These are phyloP conservation scores for Nicotiana tomentosiformis DNA, from an alignment of 257 asterid species.

Conservation along the genomic window DNA sequence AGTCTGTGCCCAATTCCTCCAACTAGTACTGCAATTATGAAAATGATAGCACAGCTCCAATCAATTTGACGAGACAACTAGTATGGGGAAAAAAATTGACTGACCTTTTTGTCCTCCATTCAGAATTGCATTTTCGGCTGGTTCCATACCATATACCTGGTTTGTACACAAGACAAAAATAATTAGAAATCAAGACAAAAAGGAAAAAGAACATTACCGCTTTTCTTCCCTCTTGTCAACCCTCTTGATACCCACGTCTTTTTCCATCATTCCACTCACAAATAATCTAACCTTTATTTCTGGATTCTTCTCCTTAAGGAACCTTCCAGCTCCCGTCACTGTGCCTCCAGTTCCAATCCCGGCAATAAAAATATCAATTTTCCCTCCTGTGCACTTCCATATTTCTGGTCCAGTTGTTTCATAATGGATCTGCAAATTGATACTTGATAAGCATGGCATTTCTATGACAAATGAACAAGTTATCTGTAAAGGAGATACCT, in stretches of 20 bases:
- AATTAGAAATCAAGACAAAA: neutral
- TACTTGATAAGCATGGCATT: neutral
- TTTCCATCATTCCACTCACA: neutral
- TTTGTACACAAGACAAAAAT: neutral
- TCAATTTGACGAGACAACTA: neutral
- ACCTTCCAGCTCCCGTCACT: constrained; percentile 46
- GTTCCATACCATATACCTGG: constrained; percentile 45
- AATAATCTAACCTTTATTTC: constrained; percentile 24
- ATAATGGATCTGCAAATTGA: constrained; percentile 31
- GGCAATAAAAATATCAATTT: constrained; percentile 31
- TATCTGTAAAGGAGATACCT: constrained; percentile 16
- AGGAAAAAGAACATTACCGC: neutral
- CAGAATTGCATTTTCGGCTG: constrained; percentile 38
- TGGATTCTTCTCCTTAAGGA: constrained; percentile 40
- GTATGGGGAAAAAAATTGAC: neutral
- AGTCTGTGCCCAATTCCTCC: neutral
- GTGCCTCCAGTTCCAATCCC: constrained; percentile 57
- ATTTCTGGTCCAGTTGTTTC: constrained; percentile 54
- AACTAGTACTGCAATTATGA: neutral
- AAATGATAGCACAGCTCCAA: neutral
- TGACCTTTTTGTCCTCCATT: constrained; percentile 37
- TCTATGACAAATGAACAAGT: neutral
- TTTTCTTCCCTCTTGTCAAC: neutral
- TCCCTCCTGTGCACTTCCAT: constrained; percentile 35
- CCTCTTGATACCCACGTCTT: neutral